These are phyloP conservation scores for Vanderwaltozyma polyspora DNA, from an alignment of 805 yeast species.

Conservation along the genomic window DNA sequence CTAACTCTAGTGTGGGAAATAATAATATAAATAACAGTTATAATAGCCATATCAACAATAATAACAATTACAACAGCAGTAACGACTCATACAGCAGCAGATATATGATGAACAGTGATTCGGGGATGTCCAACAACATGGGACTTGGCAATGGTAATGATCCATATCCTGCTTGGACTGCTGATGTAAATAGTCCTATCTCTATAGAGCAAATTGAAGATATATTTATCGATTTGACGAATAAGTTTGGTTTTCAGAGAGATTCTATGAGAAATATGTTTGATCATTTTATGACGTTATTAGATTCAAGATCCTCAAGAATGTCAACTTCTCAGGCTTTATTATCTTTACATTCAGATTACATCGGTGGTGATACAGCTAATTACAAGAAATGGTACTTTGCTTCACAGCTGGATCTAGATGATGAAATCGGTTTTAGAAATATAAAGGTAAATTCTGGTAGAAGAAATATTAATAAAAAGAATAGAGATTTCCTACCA, in stretches of 20 bases:
- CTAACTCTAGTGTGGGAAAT: background rate
- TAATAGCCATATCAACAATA: background rate
- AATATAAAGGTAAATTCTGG: constrained; percentile 70
- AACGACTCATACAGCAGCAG: too few relatives aligned
- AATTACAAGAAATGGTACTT: constrained; percentile 82
- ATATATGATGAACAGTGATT: background rate
- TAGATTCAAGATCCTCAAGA: constrained; percentile 77
- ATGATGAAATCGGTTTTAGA: constrained; percentile 73
- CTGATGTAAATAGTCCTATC: constrained; percentile 84
- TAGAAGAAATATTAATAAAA: constrained; percentile 70
- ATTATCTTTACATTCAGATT: constrained; percentile 73
- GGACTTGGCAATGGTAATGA: constrained; percentile 32
- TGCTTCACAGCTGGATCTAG: constrained; percentile 80
- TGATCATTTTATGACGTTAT: constrained; percentile 74
- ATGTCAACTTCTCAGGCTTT: constrained; percentile 85
- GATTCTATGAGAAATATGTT: constrained; percentile 88
- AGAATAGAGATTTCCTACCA: constrained; percentile 42
- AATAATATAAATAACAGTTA: background rate
- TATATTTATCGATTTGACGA: constrained; percentile 70
- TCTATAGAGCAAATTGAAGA: constrained; percentile 79
- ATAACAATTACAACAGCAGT: background rate
- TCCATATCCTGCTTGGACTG: constrained; percentile 99
- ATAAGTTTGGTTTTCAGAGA: constrained; percentile 83
- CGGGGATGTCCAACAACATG: background rate
- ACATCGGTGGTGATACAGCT: constrained; percentile 79